phyloP scores from a whole-genome alignment of 73 alveolate species.

The Stentor coeruleus region DNA sequence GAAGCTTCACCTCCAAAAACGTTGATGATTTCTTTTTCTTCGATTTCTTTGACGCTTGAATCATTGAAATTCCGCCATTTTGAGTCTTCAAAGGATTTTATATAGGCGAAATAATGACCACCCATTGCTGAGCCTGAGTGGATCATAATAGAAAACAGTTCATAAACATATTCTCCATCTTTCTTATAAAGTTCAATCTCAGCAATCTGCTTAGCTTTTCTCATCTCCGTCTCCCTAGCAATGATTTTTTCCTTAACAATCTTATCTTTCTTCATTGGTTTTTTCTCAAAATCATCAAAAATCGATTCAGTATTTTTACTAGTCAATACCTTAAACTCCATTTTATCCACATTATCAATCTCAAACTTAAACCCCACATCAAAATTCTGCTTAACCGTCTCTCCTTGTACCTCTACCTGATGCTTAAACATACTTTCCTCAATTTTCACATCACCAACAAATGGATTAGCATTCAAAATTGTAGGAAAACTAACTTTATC shows the following conservation, averaged over 20 bases:
- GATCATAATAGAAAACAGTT: conserved; percentile 74
- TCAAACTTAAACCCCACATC: background rate
- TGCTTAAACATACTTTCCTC: background rate
- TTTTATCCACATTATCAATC: background rate
- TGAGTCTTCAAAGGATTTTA: conserved; percentile 76
- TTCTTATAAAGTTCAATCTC: conserved; percentile 19
- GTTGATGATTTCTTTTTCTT: conserved; percentile 50
- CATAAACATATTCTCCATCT: conserved; percentile 84
- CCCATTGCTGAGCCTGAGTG: conserved; percentile 95
- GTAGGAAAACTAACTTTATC: conserved; percentile 73
- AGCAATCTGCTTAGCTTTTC: background rate
- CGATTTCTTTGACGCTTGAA: conserved; percentile 66
- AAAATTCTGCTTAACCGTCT: background rate
- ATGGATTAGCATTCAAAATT: conserved; percentile 56
- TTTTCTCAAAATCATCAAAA: background rate
- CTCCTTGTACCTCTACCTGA: background rate
- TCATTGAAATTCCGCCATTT: conserved; percentile 86
- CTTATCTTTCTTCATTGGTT: background rate
- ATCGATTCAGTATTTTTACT: background rate
- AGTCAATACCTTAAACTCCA: background rate
- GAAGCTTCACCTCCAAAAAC: conserved; percentile 61
- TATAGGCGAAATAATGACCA: conserved; percentile 93
- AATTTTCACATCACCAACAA: conserved; percentile 37
- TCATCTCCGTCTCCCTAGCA: background rate
- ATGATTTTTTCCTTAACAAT: conserved; percentile 10